These are phyloP conservation scores for Elongisporangium senticosum DNA, from an alignment of 352 stramenopile species.

Conservation along the genomic window DNA sequence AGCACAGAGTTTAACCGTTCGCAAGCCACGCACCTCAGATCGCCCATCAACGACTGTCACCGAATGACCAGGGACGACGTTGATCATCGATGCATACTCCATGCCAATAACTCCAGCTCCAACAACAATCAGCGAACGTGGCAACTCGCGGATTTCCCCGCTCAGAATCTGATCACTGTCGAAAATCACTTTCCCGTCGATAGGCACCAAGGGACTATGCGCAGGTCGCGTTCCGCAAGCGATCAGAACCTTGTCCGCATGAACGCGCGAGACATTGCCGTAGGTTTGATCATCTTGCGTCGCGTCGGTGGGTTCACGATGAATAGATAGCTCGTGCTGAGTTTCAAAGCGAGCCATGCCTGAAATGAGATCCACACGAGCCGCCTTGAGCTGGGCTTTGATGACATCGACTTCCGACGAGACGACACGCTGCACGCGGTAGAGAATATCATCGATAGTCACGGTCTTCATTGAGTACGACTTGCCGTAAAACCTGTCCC, in stretches of 20 bases:
- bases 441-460: slow-evolving; percentile 81
- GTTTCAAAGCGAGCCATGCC: slow-evolving; percentile 70
- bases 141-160: slow-evolving; percentile 55
- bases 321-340: slow-evolving; percentile 76
- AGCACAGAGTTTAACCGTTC: background rate
- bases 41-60: slow-evolving; percentile 85
- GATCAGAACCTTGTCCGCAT: slow-evolving; percentile 80
- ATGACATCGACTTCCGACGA: slow-evolving; percentile 79
- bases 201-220: slow-evolving; percentile 67
- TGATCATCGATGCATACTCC: slow-evolving; percentile 90
- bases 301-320: slow-evolving; percentile 6
- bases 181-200: slow-evolving; percentile 81
- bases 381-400: slow-evolving; percentile 71
- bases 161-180: slow-evolving; percentile 82
- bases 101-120: slow-evolving; percentile 88
- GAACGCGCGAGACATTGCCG: slow-evolving; percentile 25
- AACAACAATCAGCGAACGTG: slow-evolving; percentile 74
- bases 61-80: slow-evolving; percentile 79
- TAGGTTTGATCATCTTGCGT: background rate
- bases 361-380: slow-evolving; percentile 63
- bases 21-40: slow-evolving; percentile 35
- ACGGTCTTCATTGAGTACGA: slow-evolving; percentile 80
- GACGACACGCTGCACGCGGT: slow-evolving; percentile 75
- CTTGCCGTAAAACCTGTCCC: slow-evolving; percentile 68
- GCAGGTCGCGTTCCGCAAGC: slow-evolving; percentile 80